phyloP scores from a whole-genome alignment of 495 filamentous ascomycete species.

The Entonaema liquescens region DNA sequence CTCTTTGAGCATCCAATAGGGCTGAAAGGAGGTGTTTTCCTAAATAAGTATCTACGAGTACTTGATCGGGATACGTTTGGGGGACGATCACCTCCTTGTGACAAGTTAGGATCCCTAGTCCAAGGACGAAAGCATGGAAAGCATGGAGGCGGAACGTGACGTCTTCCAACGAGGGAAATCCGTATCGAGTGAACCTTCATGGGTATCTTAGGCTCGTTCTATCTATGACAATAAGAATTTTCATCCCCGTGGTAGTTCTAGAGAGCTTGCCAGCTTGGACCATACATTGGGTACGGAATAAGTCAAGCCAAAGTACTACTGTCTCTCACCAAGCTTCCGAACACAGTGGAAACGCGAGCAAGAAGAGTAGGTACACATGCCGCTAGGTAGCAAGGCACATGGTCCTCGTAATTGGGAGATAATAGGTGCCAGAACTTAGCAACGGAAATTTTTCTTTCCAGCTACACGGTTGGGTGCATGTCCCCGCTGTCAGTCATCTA shows the following conservation, averaged over 20 bases:
- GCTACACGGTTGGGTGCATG: slow-evolving; percentile 41
- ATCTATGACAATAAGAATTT: not conserved
- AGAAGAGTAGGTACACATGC: slow-evolving; percentile 14
- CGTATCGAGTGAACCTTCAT: slow-evolving; percentile 24
- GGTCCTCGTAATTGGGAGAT: slow-evolving; percentile 12
- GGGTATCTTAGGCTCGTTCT: not conserved
- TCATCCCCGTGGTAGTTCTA: not conserved
- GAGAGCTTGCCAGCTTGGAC: not conserved
- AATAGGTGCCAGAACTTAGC: slow-evolving; percentile 21
- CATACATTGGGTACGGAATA: slow-evolving; percentile 5
- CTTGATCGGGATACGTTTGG: not conserved
- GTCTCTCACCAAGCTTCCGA: slow-evolving; percentile 31
- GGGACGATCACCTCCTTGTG: slow-evolving; percentile 4
- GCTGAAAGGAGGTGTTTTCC: slow-evolving; percentile 14
- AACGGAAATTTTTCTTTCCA: slow-evolving; percentile 43
- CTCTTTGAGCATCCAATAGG: slow-evolving; percentile 9
- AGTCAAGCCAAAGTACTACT: slow-evolving; percentile 6
- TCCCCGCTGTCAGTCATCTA: slow-evolving; percentile 46
- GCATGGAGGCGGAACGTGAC: not conserved
- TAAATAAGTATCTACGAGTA: slow-evolving; percentile 7
- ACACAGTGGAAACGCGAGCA: slow-evolving; percentile 2
- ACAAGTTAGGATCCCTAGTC: not conserved
- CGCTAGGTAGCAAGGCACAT: slow-evolving; percentile 33
- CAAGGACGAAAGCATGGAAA: not conserved
- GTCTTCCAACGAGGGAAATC: slow-evolving; percentile 13